phyloP scores from a whole-genome alignment of 2,329 filamentous ascomycete species.

The Hysterium pulicare region DNA sequence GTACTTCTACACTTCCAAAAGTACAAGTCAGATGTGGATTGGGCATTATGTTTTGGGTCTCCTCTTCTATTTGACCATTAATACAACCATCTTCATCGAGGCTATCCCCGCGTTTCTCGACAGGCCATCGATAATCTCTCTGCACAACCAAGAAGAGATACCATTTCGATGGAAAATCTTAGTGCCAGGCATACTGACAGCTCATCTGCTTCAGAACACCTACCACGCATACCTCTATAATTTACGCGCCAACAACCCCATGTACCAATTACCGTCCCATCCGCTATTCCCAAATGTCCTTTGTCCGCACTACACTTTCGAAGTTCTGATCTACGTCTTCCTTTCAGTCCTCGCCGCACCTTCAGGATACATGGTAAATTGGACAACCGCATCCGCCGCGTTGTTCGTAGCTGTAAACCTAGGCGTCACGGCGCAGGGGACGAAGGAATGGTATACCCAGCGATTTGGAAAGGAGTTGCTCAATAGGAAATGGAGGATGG shows the following conservation, averaged over 20 bases:
- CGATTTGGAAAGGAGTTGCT: constrained; percentile 32
- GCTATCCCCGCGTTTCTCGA: constrained; percentile 59
- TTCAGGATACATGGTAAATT: constrained; percentile 62
- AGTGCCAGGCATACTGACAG: constrained; percentile 63
- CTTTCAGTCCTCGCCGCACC: constrained; percentile 74
- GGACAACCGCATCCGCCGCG: constrained; percentile 66
- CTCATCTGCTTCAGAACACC: constrained; percentile 70
- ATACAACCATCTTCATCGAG: constrained; percentile 80
- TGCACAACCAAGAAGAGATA: background rate
- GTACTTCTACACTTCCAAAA: constrained; percentile 62
- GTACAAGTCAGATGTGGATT: constrained; percentile 77
- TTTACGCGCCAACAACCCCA: constrained; percentile 42
- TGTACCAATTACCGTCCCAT: constrained; percentile 76
- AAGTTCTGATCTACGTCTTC: constrained; percentile 80
- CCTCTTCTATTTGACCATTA: constrained; percentile 70
- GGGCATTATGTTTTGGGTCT: constrained; percentile 79
- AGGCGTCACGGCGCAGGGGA: constrained; percentile 74
- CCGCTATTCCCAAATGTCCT: constrained; percentile 70
- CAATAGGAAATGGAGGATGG: constrained; percentile 25
- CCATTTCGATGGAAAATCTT: constrained; percentile 46
- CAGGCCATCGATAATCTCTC: background rate
- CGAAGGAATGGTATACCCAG: constrained; percentile 56
- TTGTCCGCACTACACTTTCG: constrained; percentile 88
- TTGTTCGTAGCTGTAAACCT: constrained; percentile 77
- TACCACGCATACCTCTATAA: constrained; percentile 47